Evolutionary conservation across 2,329 filamentous ascomycete genomes (phyloP), one percentile per base, ranked within the genome.

Genomic region (Ceratocystis colombiana): DNA sequence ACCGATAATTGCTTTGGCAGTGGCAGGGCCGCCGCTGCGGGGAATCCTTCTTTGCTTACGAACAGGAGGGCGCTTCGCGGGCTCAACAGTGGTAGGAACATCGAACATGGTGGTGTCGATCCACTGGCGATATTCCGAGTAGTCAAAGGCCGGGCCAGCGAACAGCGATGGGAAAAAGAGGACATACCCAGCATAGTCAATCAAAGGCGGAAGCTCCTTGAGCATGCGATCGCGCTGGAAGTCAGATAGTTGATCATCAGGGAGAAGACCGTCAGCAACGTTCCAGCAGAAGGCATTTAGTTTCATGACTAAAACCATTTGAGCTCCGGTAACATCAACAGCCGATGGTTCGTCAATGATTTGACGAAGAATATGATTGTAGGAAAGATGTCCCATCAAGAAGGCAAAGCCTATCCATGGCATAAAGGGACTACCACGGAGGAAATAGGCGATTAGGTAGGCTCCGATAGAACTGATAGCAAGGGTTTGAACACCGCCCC

Each of bases 241-340:
- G 62, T 94, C 89, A 0, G 89, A 89, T n/a, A 99, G 83, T 67
- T 92, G 84, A 55, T 87, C 82, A 20, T 88, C 84, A 2, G 90
- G 86, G 22, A 96, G 80, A 67, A 87, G 85, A 22, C 94, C 95
- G 74, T 99, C 94, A 72, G 94, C 91, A 7, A 97, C 87, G 73
- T 97, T 97, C 94, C 94, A 99, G 78, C 90, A 96, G 73, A 99
- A 99, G 4, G 93, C 89, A 25, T 87, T 90, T 45, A 99, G 84
- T 76, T 99, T 99, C 90, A 99, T 99, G 69, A 97, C 87, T 71
- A 97, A 78, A 44, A 99, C 94, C 94, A 99, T 99, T 76, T 99
- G 94, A 1, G 93, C 91, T 50, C 88, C 92, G 0, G 93, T 96
- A 71, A 99, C 92, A 74, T 99, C 94, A 68, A 96, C 80, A 1